Evolutionary conservation across 2,329 filamentous ascomycete genomes (phyloP).

Genomic region (Aspergillus sp.): DNA sequence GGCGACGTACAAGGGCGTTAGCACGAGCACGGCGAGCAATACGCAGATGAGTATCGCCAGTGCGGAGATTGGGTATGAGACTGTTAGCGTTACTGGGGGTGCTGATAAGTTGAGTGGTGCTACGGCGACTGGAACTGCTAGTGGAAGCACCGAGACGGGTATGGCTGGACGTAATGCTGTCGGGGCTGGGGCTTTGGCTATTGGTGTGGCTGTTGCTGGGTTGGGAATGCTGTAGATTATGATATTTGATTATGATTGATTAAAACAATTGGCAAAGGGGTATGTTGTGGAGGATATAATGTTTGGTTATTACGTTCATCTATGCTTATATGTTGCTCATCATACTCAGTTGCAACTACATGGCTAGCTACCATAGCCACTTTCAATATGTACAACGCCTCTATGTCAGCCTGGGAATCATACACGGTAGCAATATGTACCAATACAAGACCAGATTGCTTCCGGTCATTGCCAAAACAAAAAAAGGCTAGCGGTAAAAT

Average conservation of each 20-base stretch:
- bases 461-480: constrained; percentile 9
- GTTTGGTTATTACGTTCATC: neutral
- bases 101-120: constrained; percentile 17
- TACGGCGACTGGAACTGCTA: neutral
- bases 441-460: neutral
- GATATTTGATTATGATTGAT: neutral
- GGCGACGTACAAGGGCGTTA: neutral
- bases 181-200: neutral
- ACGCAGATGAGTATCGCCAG: constrained; percentile 5
- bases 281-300: no score
- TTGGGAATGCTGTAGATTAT: neutral
- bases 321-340: neutral
- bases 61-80: constrained; percentile 15
- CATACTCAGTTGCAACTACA: neutral
- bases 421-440: constrained; percentile 14
- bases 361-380: neutral
- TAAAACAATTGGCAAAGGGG: no score
- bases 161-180: neutral
- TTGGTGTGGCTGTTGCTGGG: neutral
- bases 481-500: no score
- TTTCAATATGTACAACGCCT: constrained; percentile 12
- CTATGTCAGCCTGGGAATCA: constrained; percentile 16
- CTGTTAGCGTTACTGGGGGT: constrained; percentile 21
- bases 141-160: neutral
- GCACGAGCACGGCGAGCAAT: constrained; percentile 6